Base-by-base conservation (phyloP, 495 filamentous ascomycete genomes). In the Penicillium desertorum region DNA sequence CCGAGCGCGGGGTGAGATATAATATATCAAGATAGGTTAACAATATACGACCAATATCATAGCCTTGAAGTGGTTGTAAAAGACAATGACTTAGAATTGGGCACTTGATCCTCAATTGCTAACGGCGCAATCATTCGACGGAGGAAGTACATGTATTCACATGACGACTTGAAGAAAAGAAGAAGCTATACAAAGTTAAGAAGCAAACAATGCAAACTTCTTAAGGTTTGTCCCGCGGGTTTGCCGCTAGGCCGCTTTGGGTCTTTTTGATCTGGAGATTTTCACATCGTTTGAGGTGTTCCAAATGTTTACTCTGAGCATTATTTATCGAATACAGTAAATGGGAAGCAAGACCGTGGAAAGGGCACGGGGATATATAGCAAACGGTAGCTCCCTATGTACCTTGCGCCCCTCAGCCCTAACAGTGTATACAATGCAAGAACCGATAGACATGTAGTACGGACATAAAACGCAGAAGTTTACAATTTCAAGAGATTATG, bases 131-230 rank as follows among this genome's bases (percentile, higher is more conserved):
- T 51, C 16, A 23, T 19, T 19, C 20, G 6, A 39, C 41, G 10
- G 49, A 39, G 20, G 32, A 39, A 19, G 22, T 27, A 25, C 23
- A 25, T 25, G 23, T 25, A 39, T 23, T 51, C 5, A 10, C 0
- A 29, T 3, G 12, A 4, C 22, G 10, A 52, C 3, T 10, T 2
- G 10, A 29, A 37, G 11, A 47, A 55, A 55, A 44, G 6, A 17
- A 10, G 53, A 12, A 42, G 53, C 43, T 55, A 47, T 55, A 55
- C 43, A 55, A 55, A 47, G 30, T 44, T 53, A 4, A 16, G 19
- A 19, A 19, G 43, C 53, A 55, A 55, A 55, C 42, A 47, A 16
- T 47, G 53, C 53, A 55, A 55, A 55, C 17, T 0, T 29, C 27
- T 29, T 29, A 29, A 29, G 25, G 27, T 9, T 5, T 16, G 16